Evolutionary conservation across 345 rosid genomes (phyloP), one percentile per base, ranked within the genome.

Genomic region (Camelina neglecta): DNA sequence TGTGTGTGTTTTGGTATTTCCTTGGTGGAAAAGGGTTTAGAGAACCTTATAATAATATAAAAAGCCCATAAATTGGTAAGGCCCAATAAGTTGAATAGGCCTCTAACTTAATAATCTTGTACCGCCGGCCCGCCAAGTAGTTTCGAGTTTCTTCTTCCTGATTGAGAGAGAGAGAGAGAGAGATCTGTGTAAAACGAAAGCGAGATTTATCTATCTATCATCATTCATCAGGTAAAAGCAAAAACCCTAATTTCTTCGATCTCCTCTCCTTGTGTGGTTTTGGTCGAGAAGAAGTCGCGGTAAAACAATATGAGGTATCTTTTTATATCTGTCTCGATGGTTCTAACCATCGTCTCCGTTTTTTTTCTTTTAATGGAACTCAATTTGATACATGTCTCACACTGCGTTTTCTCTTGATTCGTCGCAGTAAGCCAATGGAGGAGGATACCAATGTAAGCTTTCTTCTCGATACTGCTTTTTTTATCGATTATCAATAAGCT

Each of bases 381-480:
- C 0, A 29, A 29, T 4, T 29, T 4, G 31, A 29, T 0, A 18
- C 18, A 18, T 18, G 18, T 18, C 18, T 18, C 18, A 18, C 31
- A 29, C 31, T 29, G 31, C 31, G 31, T 29, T 29, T 29, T 29
- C 31, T 29, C 31, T 29, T 29, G 31, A 29, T 29, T 4, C 5
- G 31, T 29, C 31, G 31, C 88, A 86, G 95, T 74, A 75, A 76
- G 69, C 83, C 90, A 26, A 87, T 87, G 92, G 95, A 87, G 47
- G 95, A 90, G 68, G 95, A 90, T 66, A 65, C 76, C 48, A 77
- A 65, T 16, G 85, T 81, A 65, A 83, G 88, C 60, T 8, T 8
- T 20, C 9, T 12, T 21, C 16, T 72, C 42, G 33, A 50, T 6
- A 2, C 54, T 58, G 45, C 58, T 35, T 72, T 18, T 18, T 45